Conservation (phyloP, 768 basidiomycete genomes). For the Naganishia vaughanmartiniae region DNA sequence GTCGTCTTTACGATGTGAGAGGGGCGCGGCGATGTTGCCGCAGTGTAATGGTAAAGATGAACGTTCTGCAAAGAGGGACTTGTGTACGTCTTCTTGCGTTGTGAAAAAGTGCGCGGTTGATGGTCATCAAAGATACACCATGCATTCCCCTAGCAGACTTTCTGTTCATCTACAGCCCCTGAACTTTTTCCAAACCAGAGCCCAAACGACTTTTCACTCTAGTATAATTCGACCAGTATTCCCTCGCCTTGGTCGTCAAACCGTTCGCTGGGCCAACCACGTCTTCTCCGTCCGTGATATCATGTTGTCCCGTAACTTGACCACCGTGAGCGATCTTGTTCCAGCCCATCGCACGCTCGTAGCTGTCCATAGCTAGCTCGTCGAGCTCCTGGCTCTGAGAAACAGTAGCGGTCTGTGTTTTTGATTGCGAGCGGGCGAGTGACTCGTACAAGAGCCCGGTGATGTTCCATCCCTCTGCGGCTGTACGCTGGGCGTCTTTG, state of each 20-base stretch:
- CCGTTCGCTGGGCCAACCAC: slow-evolving; percentile 12
- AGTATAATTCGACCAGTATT: slow-evolving; percentile 45
- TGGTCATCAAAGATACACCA: too few species aligned
- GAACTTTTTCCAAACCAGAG: neutral
- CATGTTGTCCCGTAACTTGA: slow-evolving; percentile 33
- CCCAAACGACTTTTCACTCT: slow-evolving; percentile 35
- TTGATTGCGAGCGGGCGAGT: slow-evolving; percentile 5
- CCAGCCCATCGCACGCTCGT: slow-evolving; percentile 44
- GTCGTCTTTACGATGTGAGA: too few species aligned
- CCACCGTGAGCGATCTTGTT: slow-evolving; percentile 37
- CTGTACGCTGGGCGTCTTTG: slow-evolving; percentile 39
- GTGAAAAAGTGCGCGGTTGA: too few species aligned
- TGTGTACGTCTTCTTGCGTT: too few species aligned
- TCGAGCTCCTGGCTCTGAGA: slow-evolving; percentile 14
- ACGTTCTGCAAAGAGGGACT: too few species aligned
- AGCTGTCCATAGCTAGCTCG: slow-evolving; percentile 41
- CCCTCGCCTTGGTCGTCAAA: slow-evolving; percentile 31
- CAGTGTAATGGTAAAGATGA: too few species aligned
- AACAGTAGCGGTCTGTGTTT: neutral
- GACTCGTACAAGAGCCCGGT: slow-evolving; percentile 32
- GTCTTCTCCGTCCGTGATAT: slow-evolving; percentile 36
- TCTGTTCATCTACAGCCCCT: neutral
- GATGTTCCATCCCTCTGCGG: slow-evolving; percentile 39
- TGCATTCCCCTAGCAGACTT: too few species aligned
- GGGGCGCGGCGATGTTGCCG: too few species aligned